phyloP scores from a whole-genome alignment of 345 rosid species.

The Crucihimalaya himalaica region DNA sequence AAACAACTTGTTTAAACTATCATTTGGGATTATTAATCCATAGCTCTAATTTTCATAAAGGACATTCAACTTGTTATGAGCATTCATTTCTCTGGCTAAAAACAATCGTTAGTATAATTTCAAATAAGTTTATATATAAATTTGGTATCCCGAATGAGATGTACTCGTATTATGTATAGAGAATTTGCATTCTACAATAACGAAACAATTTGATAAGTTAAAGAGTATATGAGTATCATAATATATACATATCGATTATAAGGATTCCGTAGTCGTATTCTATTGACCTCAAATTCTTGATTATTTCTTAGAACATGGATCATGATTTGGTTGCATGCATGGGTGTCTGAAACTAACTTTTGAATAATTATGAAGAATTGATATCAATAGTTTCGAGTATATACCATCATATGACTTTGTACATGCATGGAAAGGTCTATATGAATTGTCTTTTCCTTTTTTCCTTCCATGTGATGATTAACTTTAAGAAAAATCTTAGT shows the following conservation, averaged over 20 bases:
- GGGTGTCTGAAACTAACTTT: constrained; percentile 18
- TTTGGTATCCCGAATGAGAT: background rate
- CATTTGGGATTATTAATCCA: background rate
- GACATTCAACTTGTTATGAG: background rate
- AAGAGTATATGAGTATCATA: background rate
- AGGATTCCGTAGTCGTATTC: background rate
- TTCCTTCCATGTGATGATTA: constrained; percentile 1
- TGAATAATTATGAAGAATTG: background rate
- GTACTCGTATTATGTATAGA: background rate
- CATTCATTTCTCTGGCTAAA: background rate
- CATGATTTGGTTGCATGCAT: background rate
- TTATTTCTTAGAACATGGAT: background rate
- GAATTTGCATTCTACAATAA: background rate
- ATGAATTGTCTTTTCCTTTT: constrained; percentile 15
- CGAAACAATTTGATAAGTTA: background rate
- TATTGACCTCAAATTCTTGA: constrained; percentile 2
- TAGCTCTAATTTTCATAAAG: background rate
- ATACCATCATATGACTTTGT: constrained; percentile 30
- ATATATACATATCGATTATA: background rate
- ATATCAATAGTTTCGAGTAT: constrained; percentile 23
- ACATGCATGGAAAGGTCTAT: constrained; percentile 7
- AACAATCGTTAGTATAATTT: background rate
- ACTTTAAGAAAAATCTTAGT: constrained; percentile 19
- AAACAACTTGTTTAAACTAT: background rate
- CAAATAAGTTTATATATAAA: too few relatives aligned